Percentiles rank a stretch among this genome's conserved stretches.
phyloP scores from a whole-genome alignment of 1,284 basidiomycete genomes.

The Bjerkandera adusta region DNA sequence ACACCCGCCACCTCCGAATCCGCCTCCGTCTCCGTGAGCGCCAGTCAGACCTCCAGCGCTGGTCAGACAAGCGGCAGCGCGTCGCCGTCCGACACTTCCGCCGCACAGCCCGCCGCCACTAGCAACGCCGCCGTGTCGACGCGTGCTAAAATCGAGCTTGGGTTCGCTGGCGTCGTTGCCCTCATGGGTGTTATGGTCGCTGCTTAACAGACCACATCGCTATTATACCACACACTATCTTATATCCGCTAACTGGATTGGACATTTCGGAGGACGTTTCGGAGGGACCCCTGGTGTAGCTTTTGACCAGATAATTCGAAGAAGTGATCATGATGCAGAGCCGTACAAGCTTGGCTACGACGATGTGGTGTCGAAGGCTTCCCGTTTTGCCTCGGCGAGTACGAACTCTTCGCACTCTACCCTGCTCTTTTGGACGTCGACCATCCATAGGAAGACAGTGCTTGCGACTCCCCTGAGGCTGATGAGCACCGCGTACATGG shows the following conservation, averaged over 20 bases:
- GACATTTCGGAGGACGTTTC: no score
- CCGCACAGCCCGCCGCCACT: neutral
- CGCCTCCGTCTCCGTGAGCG: neutral
- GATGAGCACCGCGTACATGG: neutral
- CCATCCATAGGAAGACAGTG: conserved; percentile 62
- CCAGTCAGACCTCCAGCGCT: neutral
- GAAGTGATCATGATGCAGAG: no score
- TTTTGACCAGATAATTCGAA: no score
- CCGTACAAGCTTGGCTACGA: no score
- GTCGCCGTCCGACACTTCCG: neutral
- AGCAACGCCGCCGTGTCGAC: neutral
- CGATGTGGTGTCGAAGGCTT: conserved; percentile 39
- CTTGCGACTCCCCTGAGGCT: conserved; percentile 54
- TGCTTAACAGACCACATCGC: neutral
- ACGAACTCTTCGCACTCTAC: conserved; percentile 66
- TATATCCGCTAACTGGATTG: neutral
- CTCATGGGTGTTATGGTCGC: conserved; percentile 5
- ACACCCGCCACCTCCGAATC: conserved; percentile 4
- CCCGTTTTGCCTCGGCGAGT: conserved; percentile 48
- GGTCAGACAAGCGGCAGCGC: conserved; percentile 4
- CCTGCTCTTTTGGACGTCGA: conserved; percentile 70
- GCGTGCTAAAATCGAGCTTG: conserved; percentile 5
- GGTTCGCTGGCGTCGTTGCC: conserved; percentile 11
- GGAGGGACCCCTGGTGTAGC: no score
- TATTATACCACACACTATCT: neutral